These are phyloP conservation scores for Chondrostereum purpureum DNA, from an alignment of 1,284 basidiomycete genomes.

Conservation along the genomic window DNA sequence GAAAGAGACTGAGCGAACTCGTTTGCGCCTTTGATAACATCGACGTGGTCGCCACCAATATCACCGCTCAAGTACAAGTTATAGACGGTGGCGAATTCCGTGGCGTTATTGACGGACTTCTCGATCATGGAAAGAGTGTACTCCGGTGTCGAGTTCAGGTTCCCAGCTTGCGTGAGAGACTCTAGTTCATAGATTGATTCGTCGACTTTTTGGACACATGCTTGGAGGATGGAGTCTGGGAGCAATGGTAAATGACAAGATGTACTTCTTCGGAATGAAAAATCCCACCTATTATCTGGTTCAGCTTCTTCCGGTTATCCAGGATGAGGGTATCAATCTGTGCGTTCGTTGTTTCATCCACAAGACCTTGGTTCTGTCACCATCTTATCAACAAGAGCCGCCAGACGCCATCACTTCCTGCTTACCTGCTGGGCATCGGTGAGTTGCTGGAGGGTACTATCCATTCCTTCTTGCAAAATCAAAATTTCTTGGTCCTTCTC, in stretches of 20 bases:
- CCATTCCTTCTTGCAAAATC: conserved; percentile 96
- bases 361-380: conserved; percentile 70
- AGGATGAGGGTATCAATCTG: conserved; percentile 97
- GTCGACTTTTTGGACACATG: conserved; percentile 95
- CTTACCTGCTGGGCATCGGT: conserved; percentile 80
- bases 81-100: conserved; percentile 94
- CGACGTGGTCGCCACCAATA: conserved; percentile 89
- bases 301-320: conserved; percentile 97
- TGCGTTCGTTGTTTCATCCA: conserved; percentile 86
- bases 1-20: conserved; percentile 91
- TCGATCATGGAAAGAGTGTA: conserved; percentile 99
- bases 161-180: conserved; percentile 89
- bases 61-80: conserved; percentile 88
- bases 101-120: conserved; percentile 90
- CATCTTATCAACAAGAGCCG: conserved; percentile 14
- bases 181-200: conserved; percentile 97
- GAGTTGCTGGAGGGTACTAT: conserved; percentile 86
- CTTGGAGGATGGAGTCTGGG: conserved; percentile 91
- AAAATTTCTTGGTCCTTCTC: conserved; percentile 97
- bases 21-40: conserved; percentile 97
- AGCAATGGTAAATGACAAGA: conserved; percentile 8
- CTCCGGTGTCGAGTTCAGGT: conserved; percentile 94
- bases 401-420: conserved; percentile 1
- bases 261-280: conserved; percentile 1
- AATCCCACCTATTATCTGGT: conserved; percentile 87